Conservation (phyloP, 2,329 filamentous ascomycete species). For the Penicillium sp. region DNA sequence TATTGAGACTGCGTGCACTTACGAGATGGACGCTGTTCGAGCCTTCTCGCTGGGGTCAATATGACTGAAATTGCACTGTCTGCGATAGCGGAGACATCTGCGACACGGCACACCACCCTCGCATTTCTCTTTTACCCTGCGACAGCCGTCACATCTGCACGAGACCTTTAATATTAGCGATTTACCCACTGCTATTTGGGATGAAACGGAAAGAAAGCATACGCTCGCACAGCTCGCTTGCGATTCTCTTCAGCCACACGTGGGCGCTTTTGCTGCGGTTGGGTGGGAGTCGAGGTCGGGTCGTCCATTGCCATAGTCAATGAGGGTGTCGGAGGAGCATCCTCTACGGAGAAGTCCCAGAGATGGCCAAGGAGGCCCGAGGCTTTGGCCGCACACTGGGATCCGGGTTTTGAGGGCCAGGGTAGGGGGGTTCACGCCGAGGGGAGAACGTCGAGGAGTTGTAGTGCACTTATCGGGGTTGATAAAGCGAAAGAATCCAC, state of each 20-base stretch:
- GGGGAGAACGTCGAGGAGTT: slow-evolving; percentile 2
- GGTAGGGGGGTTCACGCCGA: neutral
- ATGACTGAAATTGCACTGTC: slow-evolving; percentile 48
- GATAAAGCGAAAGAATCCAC: slow-evolving; percentile 9
- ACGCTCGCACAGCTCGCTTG: slow-evolving; percentile 40
- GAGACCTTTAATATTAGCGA: slow-evolving; percentile 11
- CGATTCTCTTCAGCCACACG: slow-evolving; percentile 41
- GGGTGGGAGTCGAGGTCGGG: slow-evolving; percentile 23
- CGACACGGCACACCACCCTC: slow-evolving; percentile 53
- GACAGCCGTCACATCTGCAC: slow-evolving; percentile 51
- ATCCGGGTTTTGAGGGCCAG: neutral
- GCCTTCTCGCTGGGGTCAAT: slow-evolving; percentile 32
- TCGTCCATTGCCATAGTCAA: slow-evolving; percentile 31
- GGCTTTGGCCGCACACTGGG: neutral
- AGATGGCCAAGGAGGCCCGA: slow-evolving; percentile 4
- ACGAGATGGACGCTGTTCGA: slow-evolving; percentile 33
- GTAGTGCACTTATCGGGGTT: slow-evolving; percentile 6
- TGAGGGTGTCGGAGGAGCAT: slow-evolving; percentile 25
- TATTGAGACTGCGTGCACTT: slow-evolving; percentile 10
- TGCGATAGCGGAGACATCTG: slow-evolving; percentile 49
- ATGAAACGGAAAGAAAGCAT: slow-evolving; percentile 11
- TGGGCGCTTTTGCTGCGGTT: slow-evolving; percentile 35
- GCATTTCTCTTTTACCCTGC: slow-evolving; percentile 54
- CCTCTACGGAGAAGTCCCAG: slow-evolving; percentile 17
- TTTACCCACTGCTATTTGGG: neutral